Base-by-base conservation (phyloP, 306 rosid genomes). In the Nissolia schottii region DNA sequence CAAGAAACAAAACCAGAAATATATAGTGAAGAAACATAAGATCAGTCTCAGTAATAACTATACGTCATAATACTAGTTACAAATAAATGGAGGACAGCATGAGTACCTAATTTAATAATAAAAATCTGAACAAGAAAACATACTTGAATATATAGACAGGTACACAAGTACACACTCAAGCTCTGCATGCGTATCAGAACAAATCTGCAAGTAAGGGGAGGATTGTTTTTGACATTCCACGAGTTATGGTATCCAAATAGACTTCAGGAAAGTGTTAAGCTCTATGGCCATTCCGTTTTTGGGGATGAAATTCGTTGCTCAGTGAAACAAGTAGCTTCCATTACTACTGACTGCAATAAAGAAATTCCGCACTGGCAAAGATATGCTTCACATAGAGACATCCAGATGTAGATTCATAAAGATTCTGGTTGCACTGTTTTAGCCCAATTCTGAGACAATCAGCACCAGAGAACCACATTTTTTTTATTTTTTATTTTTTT, bases 241-340 rank as follows among this genome's bases (percentile, higher is more conserved):
- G 62, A 38, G 75, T 32, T 64, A 62, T 62, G 34, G 48, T 35
- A 60, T 48, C 41, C 48, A 46, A 49, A 65, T 38, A 58, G 40
- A 56, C 14, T 49, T 31, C 57, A 37, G 9, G 48, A 22, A 53
- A 56, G 28, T 43, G 16, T 62, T 71, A 27, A 23, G 59, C 73
- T 79, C 64, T 7, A 53, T 60, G 78, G 46, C 27, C 57, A 23
- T 22, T 63, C 60, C 18, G 3, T 31, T 54, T 43, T 14, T 31
- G 53, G 58, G 16, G 58, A 49, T 34, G 49, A 41, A 53, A 63
- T 71, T 70, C 75, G 76, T 27, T 28, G 63, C 10, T n/a, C 59
- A 11, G 53, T 32, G 68, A 68, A 58, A 64, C 56, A 57, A 48
- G 29, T 53, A 38, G 80, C 25, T 80, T 69, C 48, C 25, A 66